Conservation (phyloP, 2,329 filamentous ascomycete genomes). For the Helminthosporium solani region DNA sequence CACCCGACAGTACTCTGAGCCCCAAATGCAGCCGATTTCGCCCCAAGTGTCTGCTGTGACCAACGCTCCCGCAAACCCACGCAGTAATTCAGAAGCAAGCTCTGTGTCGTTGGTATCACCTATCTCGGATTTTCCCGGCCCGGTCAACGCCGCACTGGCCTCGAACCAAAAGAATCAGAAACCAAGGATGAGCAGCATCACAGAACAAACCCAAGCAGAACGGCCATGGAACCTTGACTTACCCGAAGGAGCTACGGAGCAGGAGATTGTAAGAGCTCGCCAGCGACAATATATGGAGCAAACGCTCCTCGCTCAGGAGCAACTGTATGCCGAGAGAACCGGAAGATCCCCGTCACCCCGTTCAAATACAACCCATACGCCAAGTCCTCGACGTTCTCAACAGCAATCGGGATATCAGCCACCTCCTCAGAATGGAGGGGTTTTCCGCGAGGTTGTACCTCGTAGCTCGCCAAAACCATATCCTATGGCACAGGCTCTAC, state of each 20-base stretch:
- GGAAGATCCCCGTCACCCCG: constrained; percentile 35
- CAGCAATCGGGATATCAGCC: constrained; percentile 6
- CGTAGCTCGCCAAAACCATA: constrained; percentile 32
- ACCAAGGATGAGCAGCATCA: constrained; percentile 40
- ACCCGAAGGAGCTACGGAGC: constrained; percentile 36
- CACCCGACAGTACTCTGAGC: constrained; percentile 28
- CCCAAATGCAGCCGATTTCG: constrained; percentile 32
- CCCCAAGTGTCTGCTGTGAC: constrained; percentile 37
- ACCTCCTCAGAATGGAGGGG: constrained; percentile 17
- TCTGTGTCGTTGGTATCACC: constrained; percentile 34
- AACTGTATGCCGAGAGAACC: constrained; percentile 32
- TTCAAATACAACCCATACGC: constrained; percentile 21
- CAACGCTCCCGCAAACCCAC: constrained; percentile 20
- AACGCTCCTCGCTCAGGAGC: constrained; percentile 35
- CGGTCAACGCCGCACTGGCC: constrained; percentile 10
- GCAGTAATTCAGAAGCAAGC: constrained; percentile 31
- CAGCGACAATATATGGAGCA: constrained; percentile 40
- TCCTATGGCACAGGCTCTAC: constrained; percentile 14
- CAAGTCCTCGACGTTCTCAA: constrained; percentile 17
- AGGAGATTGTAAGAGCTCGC: constrained; percentile 40
- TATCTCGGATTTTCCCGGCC: constrained; percentile 23
- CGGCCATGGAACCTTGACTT: constrained; percentile 38
- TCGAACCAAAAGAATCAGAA: constrained; percentile 23
- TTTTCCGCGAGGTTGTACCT: constrained; percentile 39
- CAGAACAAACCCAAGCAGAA: constrained; percentile 31